Conservation (phyloP, 495 filamentous ascomycete genomes). For the Podospora pseudopauciseta region DNA sequence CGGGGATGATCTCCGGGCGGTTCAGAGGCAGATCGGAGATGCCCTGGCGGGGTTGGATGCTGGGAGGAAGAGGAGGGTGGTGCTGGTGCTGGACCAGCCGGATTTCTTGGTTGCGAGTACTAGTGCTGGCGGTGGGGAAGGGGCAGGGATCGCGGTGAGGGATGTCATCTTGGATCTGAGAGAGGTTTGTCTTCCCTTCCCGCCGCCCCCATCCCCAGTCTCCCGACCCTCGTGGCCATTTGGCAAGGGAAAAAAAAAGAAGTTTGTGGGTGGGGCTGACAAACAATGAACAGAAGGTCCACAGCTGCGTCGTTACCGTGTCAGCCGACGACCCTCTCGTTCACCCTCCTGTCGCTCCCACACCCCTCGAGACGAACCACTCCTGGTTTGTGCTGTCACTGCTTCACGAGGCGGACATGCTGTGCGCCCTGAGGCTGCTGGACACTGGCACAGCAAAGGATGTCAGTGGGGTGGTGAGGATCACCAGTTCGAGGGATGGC, state of each 20-base stretch:
- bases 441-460: constrained; percentile 85
- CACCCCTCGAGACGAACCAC: constrained; percentile 67
- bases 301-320: constrained; percentile 62
- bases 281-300: constrained; percentile 37
- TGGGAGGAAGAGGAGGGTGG: constrained; percentile 25
- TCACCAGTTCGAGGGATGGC: constrained; percentile 54
- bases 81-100: constrained; percentile 54
- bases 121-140: too few species aligned
- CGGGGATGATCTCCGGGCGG: not conserved
- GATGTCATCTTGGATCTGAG: constrained; percentile 49
- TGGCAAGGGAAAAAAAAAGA: not conserved
- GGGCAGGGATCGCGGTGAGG: constrained; percentile 26
- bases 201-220: not conserved
- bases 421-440: constrained; percentile 67
- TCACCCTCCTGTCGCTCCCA: constrained; percentile 52
- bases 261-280: not conserved
- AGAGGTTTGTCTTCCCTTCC: constrained; percentile 44
- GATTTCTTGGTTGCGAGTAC: constrained; percentile 43
- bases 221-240: too few species aligned
- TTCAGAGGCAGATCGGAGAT: not conserved
- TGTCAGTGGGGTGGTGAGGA: constrained; percentile 82
- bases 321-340: constrained; percentile 69
- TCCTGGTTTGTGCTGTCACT: constrained; percentile 63
- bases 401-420: constrained; percentile 68
- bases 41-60: not conserved